Percentiles rank a stretch among this genome's conserved stretches.
These are phyloP conservation scores for Tausonia pullulans DNA, from an alignment of 1,284 basidiomycete genomes.

Conservation along the genomic window DNA sequence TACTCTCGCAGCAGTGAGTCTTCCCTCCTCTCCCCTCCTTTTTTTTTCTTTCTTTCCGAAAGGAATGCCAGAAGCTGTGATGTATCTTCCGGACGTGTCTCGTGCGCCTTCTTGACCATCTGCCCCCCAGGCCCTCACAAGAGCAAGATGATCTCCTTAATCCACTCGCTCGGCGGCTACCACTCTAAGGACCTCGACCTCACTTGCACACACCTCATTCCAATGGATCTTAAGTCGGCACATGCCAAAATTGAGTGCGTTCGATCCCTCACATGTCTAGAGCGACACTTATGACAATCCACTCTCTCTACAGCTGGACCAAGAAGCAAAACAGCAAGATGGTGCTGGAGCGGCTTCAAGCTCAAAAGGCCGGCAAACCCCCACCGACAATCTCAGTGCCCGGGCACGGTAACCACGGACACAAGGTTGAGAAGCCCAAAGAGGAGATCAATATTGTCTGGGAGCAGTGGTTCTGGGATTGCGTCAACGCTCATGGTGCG, in stretches of 20 bases:
- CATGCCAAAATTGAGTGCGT: constrained; percentile 8
- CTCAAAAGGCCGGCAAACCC: too few relatives aligned
- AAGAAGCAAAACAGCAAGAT: constrained; percentile 6
- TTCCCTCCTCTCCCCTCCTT: background rate
- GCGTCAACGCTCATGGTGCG: constrained; percentile 10
- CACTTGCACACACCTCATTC: constrained; percentile 22
- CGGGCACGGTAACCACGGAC: constrained; percentile 3
- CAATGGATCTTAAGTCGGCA: background rate
- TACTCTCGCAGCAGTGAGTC: constrained; percentile 1
- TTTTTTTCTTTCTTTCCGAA: background rate
- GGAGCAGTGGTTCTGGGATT: constrained; percentile 23
- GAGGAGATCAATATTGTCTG: constrained; percentile 21
- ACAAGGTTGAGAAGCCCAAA: constrained; percentile 9
- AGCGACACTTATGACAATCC: background rate
- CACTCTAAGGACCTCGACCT: constrained; percentile 19
- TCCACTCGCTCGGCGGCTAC: constrained; percentile 13
- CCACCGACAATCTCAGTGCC: background rate
- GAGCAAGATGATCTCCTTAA: constrained; percentile 10
- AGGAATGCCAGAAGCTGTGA: background rate
- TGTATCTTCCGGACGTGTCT: background rate
- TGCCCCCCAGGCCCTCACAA: constrained; percentile 7
- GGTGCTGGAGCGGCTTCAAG: too few relatives aligned
- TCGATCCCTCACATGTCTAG: background rate
- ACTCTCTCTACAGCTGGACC: background rate
- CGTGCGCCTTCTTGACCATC: background rate